Evolutionary conservation across 1,284 basidiomycete species (phyloP), one percentile per base, ranked within the genome.

Genomic region (Puccinia polysora): DNA sequence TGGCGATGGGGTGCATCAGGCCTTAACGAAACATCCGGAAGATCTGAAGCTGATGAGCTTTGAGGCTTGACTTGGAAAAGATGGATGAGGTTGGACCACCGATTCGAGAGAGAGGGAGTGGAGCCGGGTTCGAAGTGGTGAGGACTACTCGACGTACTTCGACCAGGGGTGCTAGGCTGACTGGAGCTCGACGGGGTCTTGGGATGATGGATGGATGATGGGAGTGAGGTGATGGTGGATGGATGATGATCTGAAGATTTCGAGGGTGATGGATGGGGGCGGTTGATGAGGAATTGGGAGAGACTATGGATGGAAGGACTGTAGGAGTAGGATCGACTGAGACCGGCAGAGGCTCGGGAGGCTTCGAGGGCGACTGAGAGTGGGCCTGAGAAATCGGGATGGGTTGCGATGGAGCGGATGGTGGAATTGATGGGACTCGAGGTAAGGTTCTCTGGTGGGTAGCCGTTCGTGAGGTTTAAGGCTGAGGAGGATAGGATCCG

Each of bases 311-410:
- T 36, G 32, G 34, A 30, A 18, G 58, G 58, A 28, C 30, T 60
- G n/a, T 36, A 38, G 5, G 58, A 40, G 25, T 60, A 40, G n/a
- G n/a, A n/a, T n/a, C n/a, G n/a, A 40, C 23, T 32, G 15, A 38
- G n/a, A 20, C 32, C 30, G 10, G 36, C 6, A 15, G 58, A 38
- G 30, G 20, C 25, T 25, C 18, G 53, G 18, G 20, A 20, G 14
- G 28, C 23, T n/a, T 18, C 18, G 1, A 23, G 53, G 28, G 30
- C n/a, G 4, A 30, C 23, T 25, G 53, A 32, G 18, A 56, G 30
- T 23, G 53, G 53, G 18, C 23, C 34, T 18, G 58, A 60, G 34
- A 60, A n/a, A 38, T 60, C 32, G 14, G 58, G 58, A 40, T 60
- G 58, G 32, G 58, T 40, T 5, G 36, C 58, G n/a, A 60, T 32